Evolutionary conservation across 305 asterid species (phyloP), one percentile per base, ranked within the genome.

Genomic region (Fraxinus ornus): DNA sequence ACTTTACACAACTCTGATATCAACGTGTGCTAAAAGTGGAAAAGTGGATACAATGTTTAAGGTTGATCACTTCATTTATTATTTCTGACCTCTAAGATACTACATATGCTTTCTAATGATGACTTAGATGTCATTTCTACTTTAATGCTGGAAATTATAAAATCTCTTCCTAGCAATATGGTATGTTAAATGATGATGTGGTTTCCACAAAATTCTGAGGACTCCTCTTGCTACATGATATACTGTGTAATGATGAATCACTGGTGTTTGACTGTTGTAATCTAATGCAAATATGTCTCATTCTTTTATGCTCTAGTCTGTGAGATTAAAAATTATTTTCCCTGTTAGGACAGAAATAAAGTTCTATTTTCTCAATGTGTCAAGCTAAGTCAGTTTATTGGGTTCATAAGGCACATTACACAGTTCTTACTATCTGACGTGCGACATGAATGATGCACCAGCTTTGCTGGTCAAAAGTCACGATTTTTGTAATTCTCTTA

Each of bases 11-110:
- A 92, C 98, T 68, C 90, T 96, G 82, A 92, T 96, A 89, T 91
- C 99, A 76, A 93, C 99, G 81, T 96, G 97, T 86, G 99, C 98
- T 78, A 94, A 93, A 92, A 85, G 95, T 89, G 97, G 98, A 84
- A 94, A 96, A 91, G 97, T 96, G 79, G 98, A 96, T 87, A 89
- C 91, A 72, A 96, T 96, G 99, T 96, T 96, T 85, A 85, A 94
- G 98, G 99, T 93, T 60, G 35, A 32, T 52, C 22, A 78, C 81
- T 78, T 57, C 30, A 60, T 77, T 49, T 77, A 49, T 77, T 19
- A 5, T 62, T 62, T 57, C 44, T 62, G 10, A 33, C 24, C n/a
- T 62, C 19, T 78, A 78, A 78, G 73, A 32, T 35, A 22, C 28
- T 36, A 36, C 37, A 70, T 15, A 70, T 70, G 37, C 39, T 70